These are phyloP conservation scores for Penicillium griseofulvum DNA, from an alignment of 2,329 filamentous ascomycete species.

Conservation along the genomic window DNA sequence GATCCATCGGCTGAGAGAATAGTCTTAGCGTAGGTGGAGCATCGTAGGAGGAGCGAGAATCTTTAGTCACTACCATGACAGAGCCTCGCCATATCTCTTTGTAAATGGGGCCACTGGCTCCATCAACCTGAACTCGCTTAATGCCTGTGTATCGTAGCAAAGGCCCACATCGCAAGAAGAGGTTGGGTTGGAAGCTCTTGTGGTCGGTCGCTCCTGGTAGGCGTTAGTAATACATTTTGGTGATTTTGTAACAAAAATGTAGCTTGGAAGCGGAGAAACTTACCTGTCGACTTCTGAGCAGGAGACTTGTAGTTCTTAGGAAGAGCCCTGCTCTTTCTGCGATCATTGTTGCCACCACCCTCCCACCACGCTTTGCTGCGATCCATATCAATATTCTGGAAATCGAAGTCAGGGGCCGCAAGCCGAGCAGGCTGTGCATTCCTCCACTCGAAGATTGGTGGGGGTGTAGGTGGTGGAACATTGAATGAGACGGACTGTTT, in stretches of 20 bases:
- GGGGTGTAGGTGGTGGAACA: constrained; percentile 47
- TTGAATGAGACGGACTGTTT: constrained; percentile 47
- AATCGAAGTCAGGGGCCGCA: constrained; percentile 58
- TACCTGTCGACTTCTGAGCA: constrained; percentile 34
- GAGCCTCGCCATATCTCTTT: constrained; percentile 88
- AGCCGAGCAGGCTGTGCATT: constrained; percentile 64
- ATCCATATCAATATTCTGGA: constrained; percentile 50
- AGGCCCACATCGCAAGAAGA: constrained; percentile 88
- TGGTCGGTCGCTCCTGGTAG: constrained; percentile 44
- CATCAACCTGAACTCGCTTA: constrained; percentile 50
- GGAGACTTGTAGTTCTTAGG: constrained; percentile 36
- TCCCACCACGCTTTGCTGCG: constrained; percentile 76
- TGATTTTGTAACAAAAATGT: not conserved
- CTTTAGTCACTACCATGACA: constrained; percentile 91
- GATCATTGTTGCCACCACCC: constrained; percentile 48
- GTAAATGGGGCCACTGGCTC: constrained; percentile 46
- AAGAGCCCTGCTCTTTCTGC: constrained; percentile 48
- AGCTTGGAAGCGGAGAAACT: constrained; percentile 2
- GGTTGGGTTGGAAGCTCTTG: constrained; percentile 74
- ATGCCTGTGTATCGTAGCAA: constrained; percentile 87
- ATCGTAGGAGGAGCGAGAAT: constrained; percentile 79
- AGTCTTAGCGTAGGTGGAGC: constrained; percentile 73
- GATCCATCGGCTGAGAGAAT: constrained; percentile 81
- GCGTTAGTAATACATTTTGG: constrained; percentile 3
- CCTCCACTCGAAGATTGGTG: constrained; percentile 63